These are phyloP conservation scores for Plasmodium berghei DNA, from an alignment of 169 alveolate genomes.

Conservation along the genomic window DNA sequence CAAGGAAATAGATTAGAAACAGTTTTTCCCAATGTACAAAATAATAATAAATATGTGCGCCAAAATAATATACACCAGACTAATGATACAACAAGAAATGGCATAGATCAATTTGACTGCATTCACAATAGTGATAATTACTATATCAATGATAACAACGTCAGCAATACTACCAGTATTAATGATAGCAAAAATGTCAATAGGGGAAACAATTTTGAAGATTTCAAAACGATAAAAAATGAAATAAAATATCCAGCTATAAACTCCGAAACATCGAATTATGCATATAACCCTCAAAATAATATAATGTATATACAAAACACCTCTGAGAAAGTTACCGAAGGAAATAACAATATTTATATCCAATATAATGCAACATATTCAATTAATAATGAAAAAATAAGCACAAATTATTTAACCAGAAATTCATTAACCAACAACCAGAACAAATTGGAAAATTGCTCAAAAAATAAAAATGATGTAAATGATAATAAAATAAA, in stretches of 20 bases:
- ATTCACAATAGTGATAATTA: neutral
- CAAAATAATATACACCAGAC: neutral
- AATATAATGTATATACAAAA: too few relatives aligned
- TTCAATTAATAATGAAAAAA: neutral
- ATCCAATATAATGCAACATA: too few relatives aligned
- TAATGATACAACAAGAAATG: constrained; percentile 3
- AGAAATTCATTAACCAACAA: neutral
- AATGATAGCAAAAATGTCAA: neutral
- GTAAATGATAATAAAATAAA: neutral
- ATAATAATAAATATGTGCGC: neutral
- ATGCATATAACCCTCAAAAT: too few relatives aligned
- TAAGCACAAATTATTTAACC: neutral
- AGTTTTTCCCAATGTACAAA: constrained; percentile 1
- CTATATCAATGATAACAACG: neutral
- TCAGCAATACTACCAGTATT: neutral
- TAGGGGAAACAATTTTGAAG: too few relatives aligned
- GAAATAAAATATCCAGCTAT: constrained; percentile 4
- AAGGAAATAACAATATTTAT: too few relatives aligned
- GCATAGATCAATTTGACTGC: neutral
- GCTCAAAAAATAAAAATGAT: neutral
- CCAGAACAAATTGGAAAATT: neutral
- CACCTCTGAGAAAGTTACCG: too few relatives aligned
- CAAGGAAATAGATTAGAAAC: neutral
- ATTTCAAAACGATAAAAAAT: constrained; percentile 5
- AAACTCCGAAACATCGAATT: neutral